Conservation (phyloP, 2,329 filamentous ascomycete species). For the Cercospora nicotianae region DNA sequence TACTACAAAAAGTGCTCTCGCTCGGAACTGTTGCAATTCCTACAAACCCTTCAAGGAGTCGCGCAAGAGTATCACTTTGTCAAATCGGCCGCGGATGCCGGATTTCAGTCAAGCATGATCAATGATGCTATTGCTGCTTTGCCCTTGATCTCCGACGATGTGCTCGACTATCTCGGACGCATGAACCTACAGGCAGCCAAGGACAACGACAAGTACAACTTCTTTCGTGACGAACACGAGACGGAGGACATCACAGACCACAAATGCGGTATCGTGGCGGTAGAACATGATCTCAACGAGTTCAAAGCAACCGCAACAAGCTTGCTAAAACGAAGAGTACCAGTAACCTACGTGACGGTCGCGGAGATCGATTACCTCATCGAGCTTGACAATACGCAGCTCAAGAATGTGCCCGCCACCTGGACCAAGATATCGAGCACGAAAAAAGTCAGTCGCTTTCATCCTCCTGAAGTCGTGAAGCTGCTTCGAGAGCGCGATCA, state of each 20-base stretch:
- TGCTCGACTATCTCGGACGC: conserved; percentile 74
- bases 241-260: conserved; percentile 86
- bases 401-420: conserved; percentile 86
- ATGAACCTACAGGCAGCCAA: conserved; percentile 84
- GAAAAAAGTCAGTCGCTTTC: conserved; percentile 87
- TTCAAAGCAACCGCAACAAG: conserved; percentile 71
- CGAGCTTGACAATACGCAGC: conserved; percentile 78
- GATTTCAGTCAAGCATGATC: conserved; percentile 71
- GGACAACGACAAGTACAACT: conserved; percentile 87
- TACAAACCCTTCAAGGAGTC: conserved; percentile 83
- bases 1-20: conserved; percentile 96
- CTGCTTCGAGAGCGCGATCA: conserved; percentile 87
- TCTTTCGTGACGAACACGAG: conserved; percentile 85
- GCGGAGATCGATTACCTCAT: conserved; percentile 93
- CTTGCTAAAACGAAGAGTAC: conserved; percentile 65
- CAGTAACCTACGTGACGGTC: conserved; percentile 77
- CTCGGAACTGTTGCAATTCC: conserved; percentile 78
- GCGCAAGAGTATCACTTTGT: conserved; percentile 72
- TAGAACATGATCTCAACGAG: conserved; percentile 82
- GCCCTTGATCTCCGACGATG: conserved; percentile 71
- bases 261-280: conserved; percentile 88
- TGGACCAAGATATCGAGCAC: conserved; percentile 96
- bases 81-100: conserved; percentile 63
- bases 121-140: conserved; percentile 71
- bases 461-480: conserved; percentile 84